phyloP scores from a whole-genome alignment of 2,329 filamentous ascomycete species.

The Pseudonectria buxi region DNA sequence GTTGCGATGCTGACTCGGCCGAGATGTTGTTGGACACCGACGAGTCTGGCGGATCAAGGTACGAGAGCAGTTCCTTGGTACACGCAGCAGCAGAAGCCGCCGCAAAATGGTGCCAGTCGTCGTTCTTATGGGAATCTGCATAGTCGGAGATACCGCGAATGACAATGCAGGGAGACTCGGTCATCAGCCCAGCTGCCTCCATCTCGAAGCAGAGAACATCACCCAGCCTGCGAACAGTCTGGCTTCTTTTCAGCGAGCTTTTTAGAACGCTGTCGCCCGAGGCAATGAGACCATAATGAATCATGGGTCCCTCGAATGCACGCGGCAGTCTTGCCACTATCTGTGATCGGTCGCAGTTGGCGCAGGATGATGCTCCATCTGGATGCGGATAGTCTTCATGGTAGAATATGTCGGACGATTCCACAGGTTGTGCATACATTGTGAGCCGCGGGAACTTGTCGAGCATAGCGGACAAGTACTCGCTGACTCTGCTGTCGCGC shows the following conservation, averaged over 20 bases:
- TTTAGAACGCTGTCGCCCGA: conserved; percentile 11
- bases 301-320: conserved; percentile 1
- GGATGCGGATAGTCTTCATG: conserved; percentile 5
- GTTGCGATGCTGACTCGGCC: too few relatives aligned
- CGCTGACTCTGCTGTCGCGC: conserved; percentile 5
- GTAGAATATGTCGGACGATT: conserved; percentile 10
- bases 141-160: conserved; percentile 18
- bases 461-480: conserved; percentile 2
- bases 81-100: conserved; percentile 12
- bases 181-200: conserved; percentile 16
- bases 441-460: conserved; percentile 3
- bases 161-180: conserved; percentile 10
- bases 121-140: conserved; percentile 18
- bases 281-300: conserved; percentile 13
- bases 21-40: too few relatives aligned
- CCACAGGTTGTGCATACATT: conserved; percentile 6
- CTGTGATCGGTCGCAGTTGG: conserved; percentile 4
- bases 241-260: neutral
- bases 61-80: conserved; percentile 10
- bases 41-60: too few relatives aligned
- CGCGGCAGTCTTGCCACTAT: conserved; percentile 2
- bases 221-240: neutral
- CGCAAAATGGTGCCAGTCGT: conserved; percentile 14
- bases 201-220: conserved; percentile 13
- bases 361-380: neutral